These are phyloP conservation scores for maize (Zea mays) DNA, from an alignment of 176 grass and related monocot genomes.

Conservation along the genomic window Zm-B73-REFERENCE-NAM-5.0 NC_050105.1:150703001-150703500, in stretches of 20 bases:
- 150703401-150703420: conserved; percentile 74
- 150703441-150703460: conserved; percentile 68
- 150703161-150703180: neutral
- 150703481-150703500: neutral
- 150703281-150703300: conserved; percentile 56
- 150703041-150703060: too few species aligned
- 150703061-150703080: too few species aligned
- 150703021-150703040: neutral
- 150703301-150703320: conserved; percentile 62
- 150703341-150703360: conserved; percentile 67
- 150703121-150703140: too few species aligned
- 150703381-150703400: conserved; percentile 82
- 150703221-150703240: neutral
- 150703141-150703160: too few species aligned
- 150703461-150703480: conserved; percentile 77
- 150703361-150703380: conserved; percentile 72
- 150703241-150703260: neutral
- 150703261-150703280: conserved; percentile 66
- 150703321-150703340: conserved; percentile 66
- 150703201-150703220: neutral
- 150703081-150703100: too few species aligned
- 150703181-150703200: neutral
- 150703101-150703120: too few species aligned
- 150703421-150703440: conserved; percentile 56
- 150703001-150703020: neutral